These are phyloP conservation scores for Mortierella sp. DNA, from an alignment of 371 early-diverging fungal species.

Conservation along the genomic window DNA sequence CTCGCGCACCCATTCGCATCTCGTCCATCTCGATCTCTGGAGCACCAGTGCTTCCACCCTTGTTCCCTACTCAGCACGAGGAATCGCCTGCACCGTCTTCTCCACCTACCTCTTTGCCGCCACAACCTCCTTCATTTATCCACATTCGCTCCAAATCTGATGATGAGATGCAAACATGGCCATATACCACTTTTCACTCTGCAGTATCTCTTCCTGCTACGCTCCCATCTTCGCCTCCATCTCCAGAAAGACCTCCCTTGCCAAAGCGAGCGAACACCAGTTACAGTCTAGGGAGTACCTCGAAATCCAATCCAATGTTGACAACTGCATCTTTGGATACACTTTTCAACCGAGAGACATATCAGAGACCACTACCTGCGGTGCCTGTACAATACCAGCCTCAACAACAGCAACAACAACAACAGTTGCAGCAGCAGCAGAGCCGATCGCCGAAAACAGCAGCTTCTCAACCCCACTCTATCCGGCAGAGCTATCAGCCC, in stretches of 20 bases:
- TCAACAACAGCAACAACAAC: conserved; percentile 4
- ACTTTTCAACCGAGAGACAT: not conserved
- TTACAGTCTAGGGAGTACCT: not conserved
- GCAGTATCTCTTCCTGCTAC: not conserved
- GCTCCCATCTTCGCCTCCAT: not conserved
- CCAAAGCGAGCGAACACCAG: not conserved
- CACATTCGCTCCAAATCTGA: conserved; percentile 15
- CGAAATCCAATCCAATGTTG: conserved; percentile 18
- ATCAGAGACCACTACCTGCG: conserved; percentile 6
- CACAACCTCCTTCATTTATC: not conserved
- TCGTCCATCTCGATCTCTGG: not conserved
- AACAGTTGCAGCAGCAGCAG: not conserved
- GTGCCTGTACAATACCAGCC: conserved; percentile 12
- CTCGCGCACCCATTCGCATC: conserved; percentile 8
- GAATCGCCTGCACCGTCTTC: not conserved
- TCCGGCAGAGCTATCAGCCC: not conserved
- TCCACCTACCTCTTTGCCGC: not conserved
- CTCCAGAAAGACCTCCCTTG: not conserved
- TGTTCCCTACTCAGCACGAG: conserved; percentile 4
- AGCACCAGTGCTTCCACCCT: conserved; percentile 4
- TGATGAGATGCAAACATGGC: not conserved
- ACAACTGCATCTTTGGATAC: not conserved
- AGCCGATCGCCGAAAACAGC: not conserved
- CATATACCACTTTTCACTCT: not conserved
- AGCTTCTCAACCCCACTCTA: not conserved